Base-by-base conservation (phyloP, 768 basidiomycete species). In the Mycena pura region DNA sequence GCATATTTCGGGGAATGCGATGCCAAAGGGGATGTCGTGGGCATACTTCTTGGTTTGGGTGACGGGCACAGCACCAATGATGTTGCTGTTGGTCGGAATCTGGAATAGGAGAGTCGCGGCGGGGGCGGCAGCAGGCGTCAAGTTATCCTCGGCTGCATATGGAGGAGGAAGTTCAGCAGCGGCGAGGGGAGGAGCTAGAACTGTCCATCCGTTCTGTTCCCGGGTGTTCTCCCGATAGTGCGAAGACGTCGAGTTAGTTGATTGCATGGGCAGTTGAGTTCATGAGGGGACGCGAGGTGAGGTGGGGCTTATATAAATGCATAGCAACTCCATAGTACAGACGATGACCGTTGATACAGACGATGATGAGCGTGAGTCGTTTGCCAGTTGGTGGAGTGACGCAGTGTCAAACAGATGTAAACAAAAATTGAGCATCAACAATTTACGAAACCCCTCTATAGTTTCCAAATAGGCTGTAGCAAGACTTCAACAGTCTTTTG, bases 21-120 rank as follows among this genome's bases (percentile, higher is more conserved):
- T 36, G 14, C 34, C 34, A 24, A 50, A 50, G 13, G 49, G 49
- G 34, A 50, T 36, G 13, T 25, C 36, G 13, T 13, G 22, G 32
- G 17, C 34, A 7, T 49, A 57, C 14, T 21, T 31, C 28, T 25
- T 48, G 44, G 55, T 47, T 24, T 19, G 36, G 4, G 56, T 57
- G 27, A 49, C 38, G 7, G 46, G 56, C 21, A 17, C 17, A 3
- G 39, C 56, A 21, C 56, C 56, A 17, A 57, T 41, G 22, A 49
- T 32, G 39, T 57, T 57, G 15, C 46, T 57, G 56, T 57, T 57
- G 46, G 29, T 57, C 25, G 47, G 56, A 17, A 56, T 53, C 21
- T 40, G 28, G 52, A 53, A 41, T 28, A 19, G n/a, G 17, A 53
- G 29, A 29, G 52, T 43, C 6, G 28, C 24, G 17, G n/a, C 11